Evolutionary conservation across 2,329 filamentous ascomycete genomes (phyloP).

Genomic region (Colletotrichum limetticola): DNA sequence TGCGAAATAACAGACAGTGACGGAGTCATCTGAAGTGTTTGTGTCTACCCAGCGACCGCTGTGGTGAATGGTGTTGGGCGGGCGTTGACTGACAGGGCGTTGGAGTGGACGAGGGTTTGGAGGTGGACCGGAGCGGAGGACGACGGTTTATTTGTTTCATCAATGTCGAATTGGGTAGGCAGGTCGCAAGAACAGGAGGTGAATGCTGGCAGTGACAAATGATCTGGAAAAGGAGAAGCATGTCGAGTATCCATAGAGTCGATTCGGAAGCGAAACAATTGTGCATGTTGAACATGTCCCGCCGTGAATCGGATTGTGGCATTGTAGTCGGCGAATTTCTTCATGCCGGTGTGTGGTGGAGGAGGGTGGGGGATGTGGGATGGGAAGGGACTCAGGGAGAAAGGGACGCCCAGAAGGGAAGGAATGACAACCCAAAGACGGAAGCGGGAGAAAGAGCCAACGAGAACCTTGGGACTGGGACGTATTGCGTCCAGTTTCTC

Average conservation of each 20-base stretch:
- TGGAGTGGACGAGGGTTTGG: not conserved
- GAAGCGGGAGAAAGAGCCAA: not conserved
- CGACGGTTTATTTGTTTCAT: not conserved
- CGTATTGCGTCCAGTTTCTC: not conserved
- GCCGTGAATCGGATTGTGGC: slow-evolving; percentile 5
- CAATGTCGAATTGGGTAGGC: not conserved
- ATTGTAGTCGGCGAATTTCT: not conserved
- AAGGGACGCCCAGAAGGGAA: slow-evolving; percentile 2
- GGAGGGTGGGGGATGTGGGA: not conserved
- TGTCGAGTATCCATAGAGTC: not conserved
- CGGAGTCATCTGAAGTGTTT: not conserved
- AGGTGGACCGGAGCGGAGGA: not conserved
- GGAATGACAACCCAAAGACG: slow-evolving; percentile 5
- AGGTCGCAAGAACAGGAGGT: not conserved
- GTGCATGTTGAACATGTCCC: not conserved
- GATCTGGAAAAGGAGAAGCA: not conserved
- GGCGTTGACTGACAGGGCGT: not conserved
- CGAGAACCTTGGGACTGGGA: not conserved
- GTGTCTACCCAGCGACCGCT: not conserved
- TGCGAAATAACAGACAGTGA: not conserved
- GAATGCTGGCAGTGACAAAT: not conserved
- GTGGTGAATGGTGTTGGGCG: not conserved
- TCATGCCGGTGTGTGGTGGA: not conserved
- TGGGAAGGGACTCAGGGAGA: not conserved
- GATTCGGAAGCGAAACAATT: not conserved